Base-by-base conservation (phyloP, 139 green algal species). In the Chlorella sorokiniana region DNA sequence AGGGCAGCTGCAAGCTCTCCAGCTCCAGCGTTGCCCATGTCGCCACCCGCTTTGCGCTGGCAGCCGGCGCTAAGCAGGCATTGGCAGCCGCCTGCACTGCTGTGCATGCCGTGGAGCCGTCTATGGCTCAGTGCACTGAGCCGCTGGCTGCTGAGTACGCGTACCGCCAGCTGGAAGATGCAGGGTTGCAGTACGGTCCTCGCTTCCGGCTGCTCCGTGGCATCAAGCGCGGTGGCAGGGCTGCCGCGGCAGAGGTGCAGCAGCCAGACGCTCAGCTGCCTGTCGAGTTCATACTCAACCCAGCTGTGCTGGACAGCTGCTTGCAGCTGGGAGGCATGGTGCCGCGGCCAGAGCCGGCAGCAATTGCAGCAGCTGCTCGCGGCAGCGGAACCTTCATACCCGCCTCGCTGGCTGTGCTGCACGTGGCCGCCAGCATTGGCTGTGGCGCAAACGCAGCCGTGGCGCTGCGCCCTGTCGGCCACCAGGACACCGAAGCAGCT, bases 251-350 rank as follows among this genome's bases (percentile, higher is more conserved):
- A 23, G 4, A 76, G 25, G 18, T 78, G 59, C 31, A 65, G 73
- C 61, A 76, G 52, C 73, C 73, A 5, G 54, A 25, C 0, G 73
- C 41, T 5, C 54, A 79, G 73, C 54, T 42, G 54, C 73, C 73
- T 4, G 52, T 35, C 31, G 86, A 84, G 31, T 74, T 90, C n/a
- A 77, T 77, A 35, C 27, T 90, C 41, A 84, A 90, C 63, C 86
- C 86, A 8, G 80, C 84, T 16, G 51, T 78, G 35, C 83, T 86
- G 69, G 86, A 90, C 76, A 85, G 76, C 74, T 86, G 85, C 84
- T 54, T 90, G 29, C 86, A 90, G 79, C 79, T 90, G 29, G 86
- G 86, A 9, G 73, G 73, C 73, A 68, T 78, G 71, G 71, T 78
- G 23, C 71, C 71, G 42, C 25, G 25, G 48, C 45, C 41, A 40